Evolutionary conservation across 129 eudicot genomes (phyloP), one percentile per base, ranked within the genome.

Genomic region (Heracleum sosnowskyi): DNA sequence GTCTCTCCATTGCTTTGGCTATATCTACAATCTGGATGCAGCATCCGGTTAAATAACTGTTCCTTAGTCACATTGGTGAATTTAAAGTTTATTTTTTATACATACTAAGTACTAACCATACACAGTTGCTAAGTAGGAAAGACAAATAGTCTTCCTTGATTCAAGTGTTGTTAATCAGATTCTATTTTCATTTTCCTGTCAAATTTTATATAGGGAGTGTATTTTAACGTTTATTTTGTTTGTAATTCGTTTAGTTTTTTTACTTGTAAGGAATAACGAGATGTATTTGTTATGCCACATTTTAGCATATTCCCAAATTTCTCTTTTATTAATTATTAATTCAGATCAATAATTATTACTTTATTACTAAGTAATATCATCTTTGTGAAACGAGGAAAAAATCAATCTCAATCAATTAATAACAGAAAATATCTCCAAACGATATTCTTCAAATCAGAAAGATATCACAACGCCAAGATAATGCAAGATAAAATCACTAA

Each of bases 11-110:
- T 37, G 74, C 46, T 70, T 70, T 36, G 74, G 74, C 46, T 22
- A 36, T 70, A 5, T 70, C 74, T 70, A 89, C 92, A 80, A 81
- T 86, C 29, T 93, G 92, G 76, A 89, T 85, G 57, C 91, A 84
- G 53, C 89, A 87, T 33, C 53, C 69, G 22, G 79, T 78, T 55
- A 22, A 16, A 79, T 40, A 73, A 73, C 8, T 26, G 11, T 12
- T 41, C 22, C 53, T 36, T 47, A 68, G 80, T 84, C 51, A 79
- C 72, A 76, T 81, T 74, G 62, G 75, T 81, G 84, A 74, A 46
- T 37, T 51, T 77, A 45, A 11, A 8, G 37, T 68, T 81, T 70
- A 24, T 10, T 4, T 55, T 8, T 51, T 18, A 20, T 18, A 55
- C 11, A 22, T 41, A 3, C 0, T 37, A 37, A 40, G 7, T 10